A percentile compares a stretch with the other conserved stretches of the same genome.
These are phyloP conservation scores for Phyllosticta citrichinensis DNA, from an alignment of 2,329 filamentous ascomycete genomes.

Conservation along the genomic window DNA sequence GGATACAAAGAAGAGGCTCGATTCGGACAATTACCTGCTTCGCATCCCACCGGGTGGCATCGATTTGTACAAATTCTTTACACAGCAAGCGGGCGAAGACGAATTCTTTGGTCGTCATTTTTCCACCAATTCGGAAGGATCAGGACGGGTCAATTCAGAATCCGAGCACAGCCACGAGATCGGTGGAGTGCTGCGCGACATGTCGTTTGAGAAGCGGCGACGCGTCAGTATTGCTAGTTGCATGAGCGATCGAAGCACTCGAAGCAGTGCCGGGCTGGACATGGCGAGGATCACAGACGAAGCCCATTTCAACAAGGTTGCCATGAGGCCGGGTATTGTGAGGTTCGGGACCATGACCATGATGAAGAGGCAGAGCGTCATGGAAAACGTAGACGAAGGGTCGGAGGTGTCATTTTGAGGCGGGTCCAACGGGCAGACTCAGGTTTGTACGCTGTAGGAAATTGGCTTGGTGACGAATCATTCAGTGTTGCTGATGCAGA, in stretches of 20 bases:
- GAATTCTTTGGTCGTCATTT: neutral
- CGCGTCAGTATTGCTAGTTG: neutral
- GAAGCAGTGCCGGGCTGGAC: neutral
- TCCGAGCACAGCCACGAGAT: neutral
- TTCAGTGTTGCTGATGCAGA: neutral
- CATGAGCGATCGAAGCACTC: neutral
- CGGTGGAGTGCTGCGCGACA: neutral
- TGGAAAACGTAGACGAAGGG: conserved; percentile 3
- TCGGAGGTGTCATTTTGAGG: neutral
- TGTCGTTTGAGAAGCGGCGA: neutral
- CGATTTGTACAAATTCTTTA: neutral
- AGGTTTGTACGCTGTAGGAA: neutral
- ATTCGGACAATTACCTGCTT: conserved; percentile 1
- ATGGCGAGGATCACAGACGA: neutral
- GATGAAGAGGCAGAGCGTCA: conserved; percentile 1
- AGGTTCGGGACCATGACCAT: neutral
- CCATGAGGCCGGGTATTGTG: conserved; percentile 4
- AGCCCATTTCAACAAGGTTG: neutral
- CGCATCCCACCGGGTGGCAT: conserved; percentile 4
- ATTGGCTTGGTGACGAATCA: neutral
- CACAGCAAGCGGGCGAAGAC: neutral
- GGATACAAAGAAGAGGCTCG: neutral
- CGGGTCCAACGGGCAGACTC: neutral
- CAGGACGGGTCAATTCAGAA: neutral
- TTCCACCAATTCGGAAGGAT: neutral